Conservation (phyloP, 139 green algal genomes). For the Edaphochlamys debaryana region DNA sequence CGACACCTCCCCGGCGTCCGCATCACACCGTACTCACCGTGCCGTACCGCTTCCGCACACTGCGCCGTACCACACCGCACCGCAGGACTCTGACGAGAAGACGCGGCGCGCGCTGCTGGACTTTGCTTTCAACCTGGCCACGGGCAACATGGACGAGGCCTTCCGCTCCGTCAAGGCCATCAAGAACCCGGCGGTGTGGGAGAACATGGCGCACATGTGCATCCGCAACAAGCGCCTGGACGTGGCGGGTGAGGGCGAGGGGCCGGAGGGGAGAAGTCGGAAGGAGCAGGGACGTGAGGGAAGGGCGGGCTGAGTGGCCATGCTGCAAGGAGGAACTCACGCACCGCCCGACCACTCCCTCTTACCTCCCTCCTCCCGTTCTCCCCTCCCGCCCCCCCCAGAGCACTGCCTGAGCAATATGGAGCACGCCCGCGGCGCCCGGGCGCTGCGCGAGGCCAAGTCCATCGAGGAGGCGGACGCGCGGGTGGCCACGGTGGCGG, state of each 20-base stretch:
- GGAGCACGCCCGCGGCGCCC: conserved; percentile 67
- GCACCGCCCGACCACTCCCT: no score
- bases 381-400: conserved; percentile 6
- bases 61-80: no score
- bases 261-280: not conserved
- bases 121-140: conserved; percentile 75
- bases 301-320: no score
- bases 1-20: no score
- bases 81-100: conserved; percentile 53
- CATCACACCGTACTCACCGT: no score
- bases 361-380: no score
- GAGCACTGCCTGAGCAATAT: conserved; percentile 87
- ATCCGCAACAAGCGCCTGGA: conserved; percentile 82
- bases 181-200: conserved; percentile 72
- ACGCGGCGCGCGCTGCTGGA: conserved; percentile 70
- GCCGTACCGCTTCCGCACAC: no score
- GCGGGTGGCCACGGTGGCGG: conserved; percentile 71
- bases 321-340: no score
- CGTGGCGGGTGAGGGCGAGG: conserved; percentile 58
- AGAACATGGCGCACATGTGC: conserved; percentile 77
- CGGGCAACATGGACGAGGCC: conserved; percentile 78
- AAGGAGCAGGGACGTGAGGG: not conserved
- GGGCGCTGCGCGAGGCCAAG: conserved; percentile 65
- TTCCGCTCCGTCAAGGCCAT: conserved; percentile 74
- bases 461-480: conserved; percentile 75